phyloP scores from a whole-genome alignment of 2,329 filamentous ascomycete species.

The Pyrenophora teres region DNA sequence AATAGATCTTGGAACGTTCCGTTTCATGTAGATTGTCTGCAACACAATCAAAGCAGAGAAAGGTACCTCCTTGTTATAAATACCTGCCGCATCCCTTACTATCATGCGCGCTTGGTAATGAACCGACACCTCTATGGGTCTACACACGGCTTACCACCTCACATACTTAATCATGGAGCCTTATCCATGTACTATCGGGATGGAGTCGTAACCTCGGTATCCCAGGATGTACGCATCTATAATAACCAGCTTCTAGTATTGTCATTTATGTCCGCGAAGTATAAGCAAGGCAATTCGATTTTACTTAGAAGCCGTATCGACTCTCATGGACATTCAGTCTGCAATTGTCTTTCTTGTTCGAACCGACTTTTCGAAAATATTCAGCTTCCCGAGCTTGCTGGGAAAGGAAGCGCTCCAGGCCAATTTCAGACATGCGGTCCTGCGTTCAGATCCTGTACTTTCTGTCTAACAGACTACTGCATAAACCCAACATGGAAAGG shows the following conservation, averaged over 20 bases:
- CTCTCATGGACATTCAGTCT: slow-evolving; percentile 1
- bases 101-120: slow-evolving; percentile 26
- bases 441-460: slow-evolving; percentile 22
- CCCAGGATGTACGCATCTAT: slow-evolving; percentile 20
- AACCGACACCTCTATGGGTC: slow-evolving; percentile 26
- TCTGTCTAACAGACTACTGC: slow-evolving; percentile 26
- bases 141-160: slow-evolving; percentile 16
- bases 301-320: slow-evolving; percentile 17
- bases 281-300: slow-evolving; percentile 14
- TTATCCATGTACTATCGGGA: neutral
- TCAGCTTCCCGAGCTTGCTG: slow-evolving; percentile 21
- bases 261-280: neutral
- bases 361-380: too few relatives aligned
- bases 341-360: neutral
- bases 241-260: slow-evolving; percentile 23
- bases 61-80: neutral
- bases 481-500: slow-evolving; percentile 22
- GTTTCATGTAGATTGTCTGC: slow-evolving; percentile 2
- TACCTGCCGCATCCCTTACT: slow-evolving; percentile 13
- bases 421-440: slow-evolving; percentile 15
- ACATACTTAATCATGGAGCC: slow-evolving; percentile 10
- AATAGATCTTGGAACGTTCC: slow-evolving; percentile 3
- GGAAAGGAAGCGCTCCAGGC: slow-evolving; percentile 8
- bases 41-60: slow-evolving; percentile 7
- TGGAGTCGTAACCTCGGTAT: slow-evolving; percentile 2